Percentiles rank a stretch among this genome's conserved stretches.
These are phyloP conservation scores for Gossypium gossypioides DNA, from an alignment of 441 rosid genomes.

Conservation along the genomic window DNA sequence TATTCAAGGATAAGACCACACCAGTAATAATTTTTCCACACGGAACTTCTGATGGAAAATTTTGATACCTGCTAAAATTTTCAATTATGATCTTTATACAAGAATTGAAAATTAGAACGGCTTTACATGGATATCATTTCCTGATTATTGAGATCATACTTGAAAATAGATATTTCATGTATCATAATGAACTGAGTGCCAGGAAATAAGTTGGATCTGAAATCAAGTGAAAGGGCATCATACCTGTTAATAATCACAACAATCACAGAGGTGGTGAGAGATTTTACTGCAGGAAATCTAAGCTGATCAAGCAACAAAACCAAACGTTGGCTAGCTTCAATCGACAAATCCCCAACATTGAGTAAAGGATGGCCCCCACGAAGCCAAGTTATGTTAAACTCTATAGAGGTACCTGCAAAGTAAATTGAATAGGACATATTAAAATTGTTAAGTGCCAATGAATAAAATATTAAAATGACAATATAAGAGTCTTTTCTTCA, in stretches of 20 bases:
- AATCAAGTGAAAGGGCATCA: constrained; percentile 15
- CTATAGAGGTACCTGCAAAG: constrained; percentile 46
- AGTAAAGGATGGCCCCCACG: constrained; percentile 85
- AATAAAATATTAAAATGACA: background rate
- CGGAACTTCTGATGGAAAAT: background rate
- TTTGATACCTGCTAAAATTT: background rate
- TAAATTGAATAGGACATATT: constrained; percentile 1
- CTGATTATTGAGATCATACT: background rate
- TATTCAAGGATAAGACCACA: constrained; percentile 5
- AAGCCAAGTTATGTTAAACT: constrained; percentile 76
- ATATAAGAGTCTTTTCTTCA: background rate
- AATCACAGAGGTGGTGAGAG: constrained; percentile 57
- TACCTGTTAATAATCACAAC: constrained; percentile 77
- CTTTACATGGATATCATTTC: background rate
- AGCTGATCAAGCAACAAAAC: constrained; percentile 89
- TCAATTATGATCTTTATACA: background rate
- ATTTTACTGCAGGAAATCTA: constrained; percentile 70
- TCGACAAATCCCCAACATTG: constrained; percentile 78
- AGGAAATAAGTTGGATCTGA: constrained; percentile 14
- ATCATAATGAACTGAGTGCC: background rate
- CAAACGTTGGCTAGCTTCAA: constrained; percentile 82
- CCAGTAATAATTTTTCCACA: background rate
- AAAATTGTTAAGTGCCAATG: background rate
- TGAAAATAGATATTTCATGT: background rate
- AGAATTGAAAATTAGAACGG: background rate